These are phyloP conservation scores for Salinomyces thailandicus DNA, from an alignment of 2,329 filamentous ascomycete species.

Conservation along the genomic window DNA sequence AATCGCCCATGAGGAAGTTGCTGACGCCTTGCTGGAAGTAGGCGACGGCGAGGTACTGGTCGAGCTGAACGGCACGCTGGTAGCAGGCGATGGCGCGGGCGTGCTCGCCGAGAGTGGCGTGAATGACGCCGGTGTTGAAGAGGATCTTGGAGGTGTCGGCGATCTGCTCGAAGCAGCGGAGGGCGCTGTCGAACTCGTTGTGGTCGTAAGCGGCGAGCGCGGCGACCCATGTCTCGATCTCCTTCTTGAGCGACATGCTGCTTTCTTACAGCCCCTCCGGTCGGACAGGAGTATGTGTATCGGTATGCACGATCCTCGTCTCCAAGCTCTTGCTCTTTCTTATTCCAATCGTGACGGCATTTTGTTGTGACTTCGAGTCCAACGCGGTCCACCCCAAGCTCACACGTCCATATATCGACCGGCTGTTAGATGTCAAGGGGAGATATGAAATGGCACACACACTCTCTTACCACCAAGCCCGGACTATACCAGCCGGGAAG, in stretches of 20 bases:
- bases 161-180: slow-evolving; percentile 75
- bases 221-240: slow-evolving; percentile 97
- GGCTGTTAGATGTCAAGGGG: no score
- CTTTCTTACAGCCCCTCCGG: no score
- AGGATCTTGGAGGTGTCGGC: slow-evolving; percentile 94
- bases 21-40: slow-evolving; percentile 98
- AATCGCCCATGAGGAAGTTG: slow-evolving; percentile 93
- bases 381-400: no score
- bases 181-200: slow-evolving; percentile 87
- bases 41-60: slow-evolving; percentile 91
- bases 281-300: no score
- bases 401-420: no score
- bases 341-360: no score
- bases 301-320: no score
- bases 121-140: slow-evolving; percentile 97
- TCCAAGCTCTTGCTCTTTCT: no score
- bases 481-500: no score
- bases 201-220: slow-evolving; percentile 89
- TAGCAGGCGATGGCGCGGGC: slow-evolving; percentile 93
- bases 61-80: slow-evolving; percentile 77
- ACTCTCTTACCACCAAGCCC: no score
- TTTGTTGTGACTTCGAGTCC: no score
- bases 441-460: no score
- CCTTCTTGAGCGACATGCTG: slow-evolving; percentile 51
- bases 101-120: slow-evolving; percentile 92